Evolutionary conservation across 1,284 basidiomycete genomes (phyloP), one percentile per base, ranked within the genome.

Genomic region (Cerioporus squamosus): DNA sequence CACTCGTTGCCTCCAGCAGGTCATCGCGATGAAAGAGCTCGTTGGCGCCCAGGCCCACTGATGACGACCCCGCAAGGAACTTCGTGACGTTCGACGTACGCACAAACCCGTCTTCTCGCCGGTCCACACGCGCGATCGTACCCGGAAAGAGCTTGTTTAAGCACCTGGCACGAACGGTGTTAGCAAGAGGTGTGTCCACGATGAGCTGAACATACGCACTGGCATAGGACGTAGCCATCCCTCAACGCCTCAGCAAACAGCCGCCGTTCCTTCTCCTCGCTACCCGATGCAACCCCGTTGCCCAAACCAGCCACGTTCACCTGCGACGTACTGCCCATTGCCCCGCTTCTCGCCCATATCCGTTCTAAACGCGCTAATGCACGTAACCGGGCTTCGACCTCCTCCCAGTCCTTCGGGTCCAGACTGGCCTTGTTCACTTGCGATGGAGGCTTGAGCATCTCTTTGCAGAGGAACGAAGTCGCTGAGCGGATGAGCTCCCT

Each of bases 151-250:
- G 79, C 70, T 87, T 90, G 77, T 92, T 93, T 77, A 91, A 80
- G 55, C 91, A 77, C 65, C 90, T 93, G 67, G n/a, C 44, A 33
- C 58, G n/a, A 31, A 29, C 7, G 44, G 10, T 3, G 33, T 36
- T 12, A 36, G 33, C 33, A 15, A 36, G 33, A 36, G 33, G 33
- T 10, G 14, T 14, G 33, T 65, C 48, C 59, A 43, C 51, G 63
- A 22, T 62, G 43, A 55, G 31, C 48, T 44, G 46, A 54, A 62
- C 53, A 36, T 36, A 86, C 88, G 77, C 70, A 94, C 93, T 93
- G 88, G 84, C 93, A 95, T 22, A 96, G 81, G 26, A 95, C 83
- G 71, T 88, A 90, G 2, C 94, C 94, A 77, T 96, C 94, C 65
- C 85, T 77, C 60, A 95, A 71, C 1, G 90, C 86, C 57, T 92